phyloP scores from a whole-genome alignment of 352 stramenopile species.

The Globisporangium yorkense region DNA sequence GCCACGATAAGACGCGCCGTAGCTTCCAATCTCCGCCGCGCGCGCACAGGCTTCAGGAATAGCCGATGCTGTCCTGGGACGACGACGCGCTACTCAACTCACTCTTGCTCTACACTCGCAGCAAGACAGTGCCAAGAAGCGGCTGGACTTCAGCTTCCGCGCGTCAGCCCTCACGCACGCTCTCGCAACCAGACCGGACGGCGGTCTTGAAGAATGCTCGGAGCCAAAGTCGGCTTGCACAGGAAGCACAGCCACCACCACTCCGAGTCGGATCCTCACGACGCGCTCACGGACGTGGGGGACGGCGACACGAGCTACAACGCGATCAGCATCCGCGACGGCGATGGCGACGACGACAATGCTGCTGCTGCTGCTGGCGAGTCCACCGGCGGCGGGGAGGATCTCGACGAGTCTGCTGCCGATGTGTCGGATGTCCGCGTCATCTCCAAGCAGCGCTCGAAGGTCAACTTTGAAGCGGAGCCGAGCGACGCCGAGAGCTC shows the following conservation, averaged over 20 bases:
- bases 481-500: not conserved
- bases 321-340: slow-evolving; percentile 11
- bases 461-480: slow-evolving; percentile 12
- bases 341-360: not conserved
- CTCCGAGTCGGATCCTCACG: not conserved
- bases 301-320: slow-evolving; percentile 16
- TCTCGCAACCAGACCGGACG: not conserved
- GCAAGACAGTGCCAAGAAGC: too few species aligned
- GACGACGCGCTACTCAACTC: too few species aligned
- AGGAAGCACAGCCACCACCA: slow-evolving; percentile 5
- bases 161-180: not conserved
- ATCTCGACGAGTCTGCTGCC: not conserved
- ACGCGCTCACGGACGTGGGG: slow-evolving; percentile 11
- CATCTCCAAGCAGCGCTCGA: slow-evolving; percentile 1
- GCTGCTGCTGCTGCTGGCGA: not conserved
- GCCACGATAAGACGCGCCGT: too few species aligned
- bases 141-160: slow-evolving; percentile 2
- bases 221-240: slow-evolving; percentile 6
- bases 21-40: too few species aligned
- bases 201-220: slow-evolving; percentile 1
- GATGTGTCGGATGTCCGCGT: not conserved
- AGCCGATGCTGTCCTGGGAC: too few species aligned
- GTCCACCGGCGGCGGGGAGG: not conserved
- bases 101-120: too few species aligned
- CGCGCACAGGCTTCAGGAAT: too few species aligned